Evolutionary conservation across 495 filamentous ascomycete species (phyloP).

Genomic region (Xylaria acuta): DNA sequence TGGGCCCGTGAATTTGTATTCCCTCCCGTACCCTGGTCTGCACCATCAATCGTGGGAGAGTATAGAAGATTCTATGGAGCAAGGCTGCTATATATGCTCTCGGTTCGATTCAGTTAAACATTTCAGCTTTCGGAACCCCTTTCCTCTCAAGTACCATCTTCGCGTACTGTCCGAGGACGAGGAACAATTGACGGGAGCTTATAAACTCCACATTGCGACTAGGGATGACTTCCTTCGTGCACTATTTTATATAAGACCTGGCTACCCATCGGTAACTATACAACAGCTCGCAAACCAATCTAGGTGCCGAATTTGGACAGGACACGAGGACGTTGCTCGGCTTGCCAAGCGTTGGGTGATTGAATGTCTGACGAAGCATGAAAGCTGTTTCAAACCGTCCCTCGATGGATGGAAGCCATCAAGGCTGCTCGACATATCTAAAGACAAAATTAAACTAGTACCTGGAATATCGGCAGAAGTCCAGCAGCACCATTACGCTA

Average conservation of each 20-base stretch:
- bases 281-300: neutral
- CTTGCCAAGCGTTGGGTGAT: neutral
- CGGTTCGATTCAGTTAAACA: too few relatives aligned
- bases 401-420: neutral
- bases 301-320: conserved; percentile 8
- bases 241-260: neutral
- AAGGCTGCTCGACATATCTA: conserved; percentile 1
- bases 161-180: neutral
- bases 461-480: neutral
- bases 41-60: neutral
- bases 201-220: neutral
- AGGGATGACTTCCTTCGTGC: too few relatives aligned
- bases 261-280: neutral
- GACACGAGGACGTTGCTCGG: neutral
- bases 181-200: neutral
- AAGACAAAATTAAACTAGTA: neutral
- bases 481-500: neutral
- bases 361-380: neutral
- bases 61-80: neutral
- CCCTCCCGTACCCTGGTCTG: neutral
- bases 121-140: too few relatives aligned
- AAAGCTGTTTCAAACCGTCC: neutral
- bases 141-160: neutral
- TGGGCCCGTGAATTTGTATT: neutral
- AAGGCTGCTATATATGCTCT: neutral